These are phyloP conservation scores for Malassezia caprae DNA, from an alignment of 1,284 basidiomycete genomes.

Conservation along the genomic window DNA sequence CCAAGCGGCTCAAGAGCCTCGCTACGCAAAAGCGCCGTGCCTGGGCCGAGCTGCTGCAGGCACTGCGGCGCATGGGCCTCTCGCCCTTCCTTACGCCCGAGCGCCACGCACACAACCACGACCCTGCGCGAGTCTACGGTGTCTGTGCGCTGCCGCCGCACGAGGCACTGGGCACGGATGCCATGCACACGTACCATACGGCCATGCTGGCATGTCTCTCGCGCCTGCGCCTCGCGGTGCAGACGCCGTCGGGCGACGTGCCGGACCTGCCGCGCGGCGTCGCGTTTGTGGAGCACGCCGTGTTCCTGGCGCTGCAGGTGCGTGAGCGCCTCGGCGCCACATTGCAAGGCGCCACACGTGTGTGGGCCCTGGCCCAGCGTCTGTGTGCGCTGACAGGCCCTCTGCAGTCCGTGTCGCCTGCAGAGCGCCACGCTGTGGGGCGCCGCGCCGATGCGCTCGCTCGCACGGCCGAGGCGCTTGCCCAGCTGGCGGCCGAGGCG, in stretches of 20 bases:
- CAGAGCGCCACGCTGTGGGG: neutral
- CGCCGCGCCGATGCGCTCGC: neutral
- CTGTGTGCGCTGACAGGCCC: neutral
- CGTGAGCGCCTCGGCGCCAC: conserved; percentile 15
- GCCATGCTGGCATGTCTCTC: conserved; percentile 63
- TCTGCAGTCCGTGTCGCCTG: neutral
- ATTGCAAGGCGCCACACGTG: neutral
- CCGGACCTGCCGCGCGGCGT: conserved; percentile 73
- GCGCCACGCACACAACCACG: conserved; percentile 58
- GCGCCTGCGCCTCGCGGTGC: conserved; percentile 58
- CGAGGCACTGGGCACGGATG: conserved; percentile 33
- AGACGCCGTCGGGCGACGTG: conserved; percentile 69
- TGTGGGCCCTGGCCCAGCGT: neutral
- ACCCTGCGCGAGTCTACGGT: conserved; percentile 61
- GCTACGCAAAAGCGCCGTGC: conserved; percentile 75
- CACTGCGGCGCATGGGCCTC: conserved; percentile 72
- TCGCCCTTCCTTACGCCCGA: conserved; percentile 53
- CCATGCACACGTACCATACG: conserved; percentile 61
- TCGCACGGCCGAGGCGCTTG: neutral
- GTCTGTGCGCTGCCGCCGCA: conserved; percentile 37
- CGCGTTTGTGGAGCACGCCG: conserved; percentile 66
- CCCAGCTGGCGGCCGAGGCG: neutral
- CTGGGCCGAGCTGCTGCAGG: conserved; percentile 80
- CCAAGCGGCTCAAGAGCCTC: conserved; percentile 66
- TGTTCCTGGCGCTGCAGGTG: conserved; percentile 23